These are phyloP conservation scores for Phytophthora pseudosyringae DNA, from an alignment of 352 stramenopile species.

Conservation along the genomic window DNA sequence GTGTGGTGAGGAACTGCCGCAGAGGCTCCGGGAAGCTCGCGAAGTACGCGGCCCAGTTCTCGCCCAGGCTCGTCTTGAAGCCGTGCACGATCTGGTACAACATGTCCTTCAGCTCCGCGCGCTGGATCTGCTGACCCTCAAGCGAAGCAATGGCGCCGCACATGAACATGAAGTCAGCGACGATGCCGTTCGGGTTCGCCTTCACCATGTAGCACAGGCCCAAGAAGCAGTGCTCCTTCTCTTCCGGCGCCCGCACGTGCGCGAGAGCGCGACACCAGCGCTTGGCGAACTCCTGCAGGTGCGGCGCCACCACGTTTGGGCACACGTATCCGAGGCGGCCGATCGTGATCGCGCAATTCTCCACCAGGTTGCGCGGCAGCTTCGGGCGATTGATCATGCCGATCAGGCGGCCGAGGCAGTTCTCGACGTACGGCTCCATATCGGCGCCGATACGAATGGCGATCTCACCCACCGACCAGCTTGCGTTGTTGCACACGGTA, in stretches of 20 bases:
- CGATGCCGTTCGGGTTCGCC: constrained; percentile 88
- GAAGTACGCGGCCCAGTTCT: constrained; percentile 90
- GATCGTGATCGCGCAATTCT: constrained; percentile 93
- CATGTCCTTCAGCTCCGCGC: constrained; percentile 85
- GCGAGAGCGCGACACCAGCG: constrained; percentile 89
- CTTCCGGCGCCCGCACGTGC: constrained; percentile 81
- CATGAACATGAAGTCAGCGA: constrained; percentile 92
- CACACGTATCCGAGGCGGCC: constrained; percentile 89
- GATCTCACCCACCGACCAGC: constrained; percentile 92
- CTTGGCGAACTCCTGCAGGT: constrained; percentile 89
- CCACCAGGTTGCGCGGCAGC: constrained; percentile 85
- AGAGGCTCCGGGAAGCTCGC: constrained; percentile 82
- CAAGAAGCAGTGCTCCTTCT: constrained; percentile 92
- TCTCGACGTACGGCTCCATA: constrained; percentile 86
- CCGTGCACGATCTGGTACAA: constrained; percentile 89
- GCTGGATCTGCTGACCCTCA: constrained; percentile 79
- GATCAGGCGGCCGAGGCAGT: constrained; percentile 71
- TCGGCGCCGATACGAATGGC: constrained; percentile 84
- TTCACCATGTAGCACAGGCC: constrained; percentile 93
- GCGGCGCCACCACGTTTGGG: constrained; percentile 78
- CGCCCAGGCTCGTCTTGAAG: constrained; percentile 88
- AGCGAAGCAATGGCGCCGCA: constrained; percentile 88
- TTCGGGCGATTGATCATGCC: constrained; percentile 90
- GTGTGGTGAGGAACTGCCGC: constrained; percentile 78
- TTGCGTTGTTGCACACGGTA: constrained; percentile 94